Evolutionary conservation across 78 protist genomes (phyloP).

Genomic region (Creolimax fragrantissima): DNA sequence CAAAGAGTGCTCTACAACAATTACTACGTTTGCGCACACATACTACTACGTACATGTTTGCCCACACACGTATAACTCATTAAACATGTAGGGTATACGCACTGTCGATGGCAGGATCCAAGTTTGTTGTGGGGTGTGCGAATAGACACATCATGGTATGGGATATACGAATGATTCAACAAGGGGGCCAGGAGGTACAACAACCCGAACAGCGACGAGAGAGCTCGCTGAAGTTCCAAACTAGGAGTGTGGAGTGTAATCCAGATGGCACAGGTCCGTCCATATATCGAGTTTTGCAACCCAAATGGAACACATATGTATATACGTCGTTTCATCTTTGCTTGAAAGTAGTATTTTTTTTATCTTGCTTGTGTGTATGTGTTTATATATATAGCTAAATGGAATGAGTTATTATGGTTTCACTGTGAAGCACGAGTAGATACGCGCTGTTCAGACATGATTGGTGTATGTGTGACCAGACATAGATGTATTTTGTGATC

Average conservation of each 20-base stretch:
- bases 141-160: not conserved
- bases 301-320: too few species aligned
- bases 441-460: too few species aligned
- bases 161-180: not conserved
- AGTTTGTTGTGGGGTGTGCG: not conserved
- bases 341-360: too few species aligned
- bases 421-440: too few species aligned
- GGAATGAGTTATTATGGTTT: too few species aligned
- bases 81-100: not conserved
- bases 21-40: not conserved
- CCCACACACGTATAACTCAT: not conserved
- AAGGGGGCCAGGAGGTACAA: not conserved
- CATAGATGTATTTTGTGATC: too few species aligned
- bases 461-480: too few species aligned
- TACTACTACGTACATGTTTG: not conserved
- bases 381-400: not conserved
- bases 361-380: too few species aligned
- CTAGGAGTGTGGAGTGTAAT: conserved; percentile 49
- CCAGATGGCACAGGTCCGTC: conserved; percentile 30
- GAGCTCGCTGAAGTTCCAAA: conserved; percentile 71
- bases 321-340: too few species aligned
- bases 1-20: too few species aligned
- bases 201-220: conserved; percentile 63
- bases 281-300: too few species aligned
- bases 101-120: not conserved